Base-by-base conservation (phyloP, 1,284 basidiomycete genomes). In the Puccinia polysora region DNA sequence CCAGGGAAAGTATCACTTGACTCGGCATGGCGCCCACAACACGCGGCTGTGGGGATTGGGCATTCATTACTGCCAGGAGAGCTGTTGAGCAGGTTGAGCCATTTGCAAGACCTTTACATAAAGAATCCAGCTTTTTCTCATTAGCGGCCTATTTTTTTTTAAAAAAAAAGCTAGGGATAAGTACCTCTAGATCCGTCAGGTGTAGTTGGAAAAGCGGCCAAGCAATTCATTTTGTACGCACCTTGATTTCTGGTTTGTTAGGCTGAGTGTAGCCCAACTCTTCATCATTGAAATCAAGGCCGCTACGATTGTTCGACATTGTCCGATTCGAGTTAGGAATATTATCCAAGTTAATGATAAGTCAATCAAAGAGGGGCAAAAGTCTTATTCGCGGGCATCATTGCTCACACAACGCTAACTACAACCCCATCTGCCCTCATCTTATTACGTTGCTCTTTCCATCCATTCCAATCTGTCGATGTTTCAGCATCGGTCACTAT, bases 171-270 rank as follows among this genome's bases (percentile, higher is more conserved):
- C 6, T 23, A 38, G 8, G 25, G 4, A 15, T 7, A 7, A 7
- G 25, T 40, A 43, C 14, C 20, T 62, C 36, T 7, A 28, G 43
- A 40, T 45, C 8, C 36, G 25, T 43, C n/a, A 43, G n/a, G n/a
- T 50, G 18, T 6, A 15, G 20, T 14, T 40, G 8, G 25, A n/a
- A 64, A 50, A 28, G 49, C n/a, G n/a, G 2, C 7, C 20, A 8
- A 10, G 4, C 34, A 30, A 47, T 52, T 30, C 34, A 30, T 6
- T 49, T 34, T 2, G 30, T 18, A 58, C 55, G 49, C 1, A 50
- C 67, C 56, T 70, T 70, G 45, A 23, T 50, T 60, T 70, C 67
- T 43, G 67, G 47, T 56, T 70, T 70, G 30, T 60, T 58, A 20
- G 55, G 56, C 20, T 70, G 34, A 15, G 60, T 25, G 32, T 60